These are phyloP conservation scores for Penicillium manginii DNA, from an alignment of 495 filamentous ascomycete genomes.

Conservation along the genomic window DNA sequence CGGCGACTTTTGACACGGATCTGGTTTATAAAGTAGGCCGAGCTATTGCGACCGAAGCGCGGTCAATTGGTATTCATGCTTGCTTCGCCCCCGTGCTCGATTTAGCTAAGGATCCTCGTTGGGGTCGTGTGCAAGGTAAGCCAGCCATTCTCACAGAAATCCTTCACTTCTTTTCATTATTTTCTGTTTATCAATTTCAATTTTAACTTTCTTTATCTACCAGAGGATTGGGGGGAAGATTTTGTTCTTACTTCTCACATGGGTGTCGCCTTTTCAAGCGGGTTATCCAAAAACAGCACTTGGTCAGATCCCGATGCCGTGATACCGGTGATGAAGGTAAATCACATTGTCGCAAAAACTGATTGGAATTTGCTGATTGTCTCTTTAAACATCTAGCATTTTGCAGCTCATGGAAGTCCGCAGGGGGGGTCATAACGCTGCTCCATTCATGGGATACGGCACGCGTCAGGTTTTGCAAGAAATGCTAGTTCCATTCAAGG, in stretches of 20 bases:
- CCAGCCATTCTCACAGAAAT: not conserved
- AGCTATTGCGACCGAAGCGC: slow-evolving; percentile 13
- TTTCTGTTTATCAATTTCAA: not conserved
- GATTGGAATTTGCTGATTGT: not conserved
- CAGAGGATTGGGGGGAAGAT: slow-evolving; percentile 18
- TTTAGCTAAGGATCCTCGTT: slow-evolving; percentile 16
- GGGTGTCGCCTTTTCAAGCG: slow-evolving; percentile 13
- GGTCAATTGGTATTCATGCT: slow-evolving; percentile 14
- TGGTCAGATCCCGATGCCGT: slow-evolving; percentile 15
- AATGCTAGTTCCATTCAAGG: slow-evolving; percentile 17
- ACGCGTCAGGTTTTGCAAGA: slow-evolving; percentile 12
- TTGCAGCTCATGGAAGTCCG: slow-evolving; percentile 14
- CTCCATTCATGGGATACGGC: slow-evolving; percentile 17
- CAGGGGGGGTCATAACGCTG: slow-evolving; percentile 15
- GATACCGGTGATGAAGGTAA: slow-evolving; percentile 16
- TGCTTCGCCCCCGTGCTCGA: slow-evolving; percentile 17
- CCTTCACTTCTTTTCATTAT: not conserved
- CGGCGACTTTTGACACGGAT: slow-evolving; percentile 13
- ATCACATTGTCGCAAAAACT: no score
- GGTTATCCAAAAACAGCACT: slow-evolving; percentile 14
- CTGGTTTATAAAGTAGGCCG: slow-evolving; percentile 9
- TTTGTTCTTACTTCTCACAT: slow-evolving; percentile 11
- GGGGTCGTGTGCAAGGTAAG: slow-evolving; percentile 15
- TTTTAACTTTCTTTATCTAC: not conserved
- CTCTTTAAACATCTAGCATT: slow-evolving; percentile 4